Evolutionary conservation across 495 filamentous ascomycete genomes (phyloP), one percentile per base, ranked within the genome.

Genomic region (Aspergillus affinis): DNA sequence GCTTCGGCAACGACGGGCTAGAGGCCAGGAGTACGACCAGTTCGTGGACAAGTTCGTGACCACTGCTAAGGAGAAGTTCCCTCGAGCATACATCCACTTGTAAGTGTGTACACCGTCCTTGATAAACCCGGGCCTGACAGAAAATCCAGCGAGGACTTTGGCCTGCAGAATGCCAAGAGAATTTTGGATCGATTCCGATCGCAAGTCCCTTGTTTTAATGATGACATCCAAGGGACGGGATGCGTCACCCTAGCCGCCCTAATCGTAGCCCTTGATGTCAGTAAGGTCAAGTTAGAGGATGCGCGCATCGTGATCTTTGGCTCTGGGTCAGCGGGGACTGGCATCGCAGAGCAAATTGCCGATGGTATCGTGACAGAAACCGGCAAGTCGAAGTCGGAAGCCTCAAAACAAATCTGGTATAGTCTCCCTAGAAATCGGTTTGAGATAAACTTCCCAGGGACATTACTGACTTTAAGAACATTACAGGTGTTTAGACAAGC

Each of bases 221-320:
- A 96, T 55, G 92, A 96, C 72, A 87, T 96, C 1, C 92, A 96
- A 69, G 92, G 92, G 3, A 96, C 92, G 1, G 92, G 92, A 0
- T 90, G 88, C 41, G 90, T 96, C 3, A 95, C 92, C 0, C 76
- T 96, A 4, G 92, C 91, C 0, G 91, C 88, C 0, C 87, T 96
- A 59, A 84, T 90, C 72, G 83, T 90, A 1, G 90, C 80, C 2
- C 72, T 91, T 13, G 82, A 90, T 55, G 84, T 95, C 18, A 84
- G 82, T 54, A 81, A 88, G 6, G 70, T 88, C 53, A 83, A 87
- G 55, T 70, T 93, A 27, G 72, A 73, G 32, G 90, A 96, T 60
- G 75, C 87, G 5, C 81, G 86, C 47, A 75, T 93, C 46, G 81
- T 94, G 0, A 69, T 93, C 23, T 96, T 91, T 68, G 92, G 92